Evolutionary conservation across 2,329 filamentous ascomycete genomes (phyloP).

Genomic region (Nigrospora sphaerica): DNA sequence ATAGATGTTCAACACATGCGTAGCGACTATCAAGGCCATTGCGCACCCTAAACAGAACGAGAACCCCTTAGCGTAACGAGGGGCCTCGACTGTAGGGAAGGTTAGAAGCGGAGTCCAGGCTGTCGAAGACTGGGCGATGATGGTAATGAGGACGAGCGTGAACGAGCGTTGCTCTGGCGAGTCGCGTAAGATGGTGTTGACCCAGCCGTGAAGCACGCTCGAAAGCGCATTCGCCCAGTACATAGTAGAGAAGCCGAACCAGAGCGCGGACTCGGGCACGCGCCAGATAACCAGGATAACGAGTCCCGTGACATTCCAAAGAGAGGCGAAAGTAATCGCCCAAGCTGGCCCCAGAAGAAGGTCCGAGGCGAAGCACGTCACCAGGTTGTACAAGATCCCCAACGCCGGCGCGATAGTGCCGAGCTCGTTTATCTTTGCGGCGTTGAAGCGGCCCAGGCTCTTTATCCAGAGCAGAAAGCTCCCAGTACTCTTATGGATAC

Average conservation of each 20-base stretch:
- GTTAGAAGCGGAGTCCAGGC: slow-evolving; percentile 48
- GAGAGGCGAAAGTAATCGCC: slow-evolving; percentile 44
- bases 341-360: slow-evolving; percentile 43
- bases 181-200: slow-evolving; percentile 40
- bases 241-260: slow-evolving; percentile 44
- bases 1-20: slow-evolving; percentile 1
- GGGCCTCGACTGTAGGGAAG: slow-evolving; percentile 37
- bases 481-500: slow-evolving; percentile 36
- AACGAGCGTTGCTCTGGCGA: slow-evolving; percentile 40
- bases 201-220: slow-evolving; percentile 48
- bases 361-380: slow-evolving; percentile 48
- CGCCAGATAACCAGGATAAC: slow-evolving; percentile 49
- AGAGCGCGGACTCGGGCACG: slow-evolving; percentile 45
- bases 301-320: slow-evolving; percentile 44
- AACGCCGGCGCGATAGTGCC: slow-evolving; percentile 44
- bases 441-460: slow-evolving; percentile 39
- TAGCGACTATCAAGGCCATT: slow-evolving; percentile 18
- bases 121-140: slow-evolving; percentile 45
- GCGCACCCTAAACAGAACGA: slow-evolving; percentile 27
- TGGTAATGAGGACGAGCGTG: slow-evolving; percentile 42
- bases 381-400: slow-evolving; percentile 48
- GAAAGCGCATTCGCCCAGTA: slow-evolving; percentile 45
- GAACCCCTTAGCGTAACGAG: slow-evolving; percentile 34
- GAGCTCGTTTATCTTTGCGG: slow-evolving; percentile 40
- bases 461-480: slow-evolving; percentile 53